Percentiles rank a stretch among this genome's conserved stretches.
These are phyloP conservation scores for Leccinum imitatum DNA, from an alignment of 768 basidiomycete genomes.

Conservation along the genomic window DNA sequence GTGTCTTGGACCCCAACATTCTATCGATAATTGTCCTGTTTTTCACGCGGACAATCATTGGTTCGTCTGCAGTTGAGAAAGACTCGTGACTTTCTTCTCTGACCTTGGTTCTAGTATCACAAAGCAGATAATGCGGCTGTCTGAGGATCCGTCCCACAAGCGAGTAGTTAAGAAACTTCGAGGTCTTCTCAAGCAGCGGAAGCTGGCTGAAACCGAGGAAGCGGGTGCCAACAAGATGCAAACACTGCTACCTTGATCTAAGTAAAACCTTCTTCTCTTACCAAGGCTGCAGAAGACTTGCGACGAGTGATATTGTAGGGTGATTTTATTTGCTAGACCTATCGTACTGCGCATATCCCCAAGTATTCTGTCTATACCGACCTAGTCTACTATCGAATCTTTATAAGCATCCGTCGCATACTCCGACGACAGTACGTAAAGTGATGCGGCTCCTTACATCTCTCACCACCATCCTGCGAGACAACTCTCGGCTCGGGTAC, in stretches of 20 bases:
- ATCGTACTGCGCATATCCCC: slow-evolving; percentile 6
- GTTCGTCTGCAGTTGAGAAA: slow-evolving; percentile 34
- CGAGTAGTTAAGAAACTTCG: slow-evolving; percentile 38
- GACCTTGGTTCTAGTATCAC: slow-evolving; percentile 37
- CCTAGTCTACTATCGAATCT: background rate
- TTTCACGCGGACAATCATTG: slow-evolving; percentile 52
- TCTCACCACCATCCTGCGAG: slow-evolving; percentile 24
- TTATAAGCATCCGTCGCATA: slow-evolving; percentile 2
- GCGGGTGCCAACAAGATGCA: slow-evolving; percentile 5
- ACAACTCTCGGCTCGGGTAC: slow-evolving; percentile 16
- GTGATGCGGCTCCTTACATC: slow-evolving; percentile 26
- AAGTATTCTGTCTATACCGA: background rate
- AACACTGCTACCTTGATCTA: background rate
- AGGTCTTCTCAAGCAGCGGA: slow-evolving; percentile 39
- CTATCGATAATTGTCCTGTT: slow-evolving; percentile 55
- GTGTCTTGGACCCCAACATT: slow-evolving; percentile 47
- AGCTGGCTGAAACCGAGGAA: slow-evolving; percentile 15
- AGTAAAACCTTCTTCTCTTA: background rate
- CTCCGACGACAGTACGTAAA: slow-evolving; percentile 26
- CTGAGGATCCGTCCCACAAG: slow-evolving; percentile 37
- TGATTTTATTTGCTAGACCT: slow-evolving; percentile 10
- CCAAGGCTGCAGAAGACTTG: background rate
- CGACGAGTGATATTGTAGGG: slow-evolving; percentile 15
- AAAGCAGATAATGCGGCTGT: slow-evolving; percentile 45
- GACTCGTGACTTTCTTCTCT: background rate